A percentile compares a stretch with the other conserved stretches of the same genome.
These are phyloP conservation scores for Penicillium sp. DNA, from an alignment of 2,329 filamentous ascomycete genomes.

Conservation along the genomic window DNA sequence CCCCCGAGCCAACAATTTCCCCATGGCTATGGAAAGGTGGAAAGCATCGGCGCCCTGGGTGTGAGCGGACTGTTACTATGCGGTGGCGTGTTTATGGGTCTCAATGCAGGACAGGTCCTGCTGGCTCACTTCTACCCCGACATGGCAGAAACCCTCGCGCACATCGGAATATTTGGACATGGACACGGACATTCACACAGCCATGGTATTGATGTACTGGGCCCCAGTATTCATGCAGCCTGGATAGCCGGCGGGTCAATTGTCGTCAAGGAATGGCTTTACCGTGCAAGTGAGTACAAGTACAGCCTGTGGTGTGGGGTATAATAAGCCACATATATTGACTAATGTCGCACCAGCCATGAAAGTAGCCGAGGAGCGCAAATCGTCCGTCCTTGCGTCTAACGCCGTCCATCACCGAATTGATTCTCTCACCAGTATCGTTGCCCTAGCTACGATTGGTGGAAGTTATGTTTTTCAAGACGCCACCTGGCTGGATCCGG, in stretches of 20 bases:
- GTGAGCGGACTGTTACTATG: constrained; percentile 88
- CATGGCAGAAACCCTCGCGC: constrained; percentile 51
- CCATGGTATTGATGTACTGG: constrained; percentile 50
- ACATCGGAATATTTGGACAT: constrained; percentile 50
- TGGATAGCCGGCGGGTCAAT: constrained; percentile 93
- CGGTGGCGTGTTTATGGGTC: constrained; percentile 89
- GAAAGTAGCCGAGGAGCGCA: constrained; percentile 91
- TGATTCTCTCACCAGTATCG: constrained; percentile 91
- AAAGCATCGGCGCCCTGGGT: constrained; percentile 88
- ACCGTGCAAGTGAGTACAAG: constrained; percentile 77
- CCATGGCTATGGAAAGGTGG: constrained; percentile 93
- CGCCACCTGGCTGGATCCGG: constrained; percentile 89
- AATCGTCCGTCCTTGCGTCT: constrained; percentile 91
- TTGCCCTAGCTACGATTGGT: constrained; percentile 83
- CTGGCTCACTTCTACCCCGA: constrained; percentile 73
- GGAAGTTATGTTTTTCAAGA: constrained; percentile 83
- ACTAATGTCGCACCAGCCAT: constrained; percentile 60
- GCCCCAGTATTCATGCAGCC: constrained; percentile 87
- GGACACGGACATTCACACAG: constrained; percentile 63
- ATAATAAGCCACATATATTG: neutral
- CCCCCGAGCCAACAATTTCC: constrained; percentile 82
- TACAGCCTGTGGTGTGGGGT: neutral
- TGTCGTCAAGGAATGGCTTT: constrained; percentile 92
- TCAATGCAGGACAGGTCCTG: constrained; percentile 68
- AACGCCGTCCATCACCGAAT: constrained; percentile 96